Conservation (phyloP, 148 eudicot genomes). For the Camellia granthamiana region DNA sequence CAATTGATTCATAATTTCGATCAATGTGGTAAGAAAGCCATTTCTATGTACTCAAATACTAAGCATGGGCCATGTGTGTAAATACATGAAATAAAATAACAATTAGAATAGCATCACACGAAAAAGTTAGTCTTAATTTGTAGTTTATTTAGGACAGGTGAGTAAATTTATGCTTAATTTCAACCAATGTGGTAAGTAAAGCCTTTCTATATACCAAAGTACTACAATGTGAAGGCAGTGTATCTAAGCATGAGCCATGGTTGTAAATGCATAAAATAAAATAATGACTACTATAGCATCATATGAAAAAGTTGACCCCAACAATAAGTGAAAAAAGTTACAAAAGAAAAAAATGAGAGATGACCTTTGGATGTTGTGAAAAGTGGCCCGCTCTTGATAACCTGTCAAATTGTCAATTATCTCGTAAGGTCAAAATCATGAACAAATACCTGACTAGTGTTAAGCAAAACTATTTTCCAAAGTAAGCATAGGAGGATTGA, state of each 20-base stretch:
- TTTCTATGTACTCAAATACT: neutral
- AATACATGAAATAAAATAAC: neutral
- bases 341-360: neutral
- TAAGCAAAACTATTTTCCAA: slow-evolving; percentile 1
- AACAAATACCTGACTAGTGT: neutral
- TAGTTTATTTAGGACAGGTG: too few species aligned
- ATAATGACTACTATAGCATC: neutral
- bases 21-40: neutral
- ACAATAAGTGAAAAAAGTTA: neutral
- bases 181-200: neutral
- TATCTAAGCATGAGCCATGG: neutral
- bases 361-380: slow-evolving; percentile 97
- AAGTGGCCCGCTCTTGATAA: slow-evolving; percentile 93
- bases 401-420: slow-evolving; percentile 55
- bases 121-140: neutral
- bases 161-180: neutral
- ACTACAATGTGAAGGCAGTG: too few species aligned
- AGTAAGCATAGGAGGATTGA: neutral
- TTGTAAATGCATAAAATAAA: neutral
- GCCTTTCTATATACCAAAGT: neutral
- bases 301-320: neutral
- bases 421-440: slow-evolving; percentile 15
- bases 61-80: neutral
- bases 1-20: neutral
- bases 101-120: neutral